Evolutionary conservation across 345 rosid species (phyloP), one percentile per base, ranked within the genome.

Genomic region (Citrus glauca): DNA sequence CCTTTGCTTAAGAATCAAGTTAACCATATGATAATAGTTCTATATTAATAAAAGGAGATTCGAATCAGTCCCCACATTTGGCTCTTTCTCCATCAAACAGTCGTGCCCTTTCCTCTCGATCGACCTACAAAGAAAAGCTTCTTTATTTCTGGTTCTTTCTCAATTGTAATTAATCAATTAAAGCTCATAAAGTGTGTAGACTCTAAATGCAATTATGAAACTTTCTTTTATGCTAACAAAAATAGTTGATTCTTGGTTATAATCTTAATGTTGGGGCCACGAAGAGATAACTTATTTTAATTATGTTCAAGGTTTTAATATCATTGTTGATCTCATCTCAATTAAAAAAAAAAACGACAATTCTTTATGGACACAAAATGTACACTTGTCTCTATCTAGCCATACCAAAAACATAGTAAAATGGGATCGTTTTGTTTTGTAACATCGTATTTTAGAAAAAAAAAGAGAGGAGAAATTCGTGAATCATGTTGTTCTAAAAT

Each of bases 1-100:
- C 57, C 7, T 1, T 79, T 76, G 81, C 86, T 80, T 83, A 74
- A 77, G 69, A 45, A 77, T 80, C 83, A 83, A 83, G 86, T 69
- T 80, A 83, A 66, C 77, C 48, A 42, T 78, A 74, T 10, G 62
- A 9, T 25, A 53, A 27, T 70, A 22, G 32, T 65, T 40, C 10
- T 5, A 32, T 2, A 33, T 65, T 33, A 8, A 13, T 7, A 71
- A 66, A 78, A 50, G 24, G 32, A 71, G 73, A 77, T 80, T 80
- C 81, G 76, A 42, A 62, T 77, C 82, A 59, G 73, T 71, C 79
- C 79, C 82, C 73, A 78, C 82, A 59, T 19, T 76, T 69, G 77
- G 69, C 53, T 40, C 45, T 24, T n/a, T 19, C 78, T 5, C 56
- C 7, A 16, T 55, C 66, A 14, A 61, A 40, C 7, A 10, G 73